Percentiles rank a stretch among this genome's conserved stretches.
Conservation (phyloP, 1,284 basidiomycete genomes). For the Sphagnurus paluster region DNA sequence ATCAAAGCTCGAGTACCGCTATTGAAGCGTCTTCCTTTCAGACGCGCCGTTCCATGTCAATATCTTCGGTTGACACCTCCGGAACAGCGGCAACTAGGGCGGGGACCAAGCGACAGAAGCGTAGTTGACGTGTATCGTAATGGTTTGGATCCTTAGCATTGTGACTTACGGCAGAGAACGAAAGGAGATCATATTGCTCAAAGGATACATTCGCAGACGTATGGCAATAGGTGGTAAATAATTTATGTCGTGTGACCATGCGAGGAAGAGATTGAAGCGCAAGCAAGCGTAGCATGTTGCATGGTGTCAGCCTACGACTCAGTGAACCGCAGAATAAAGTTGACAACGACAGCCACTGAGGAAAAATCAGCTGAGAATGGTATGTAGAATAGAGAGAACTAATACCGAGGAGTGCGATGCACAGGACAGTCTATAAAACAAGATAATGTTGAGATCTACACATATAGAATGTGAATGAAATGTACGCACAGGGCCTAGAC, state of each 20-base stretch:
- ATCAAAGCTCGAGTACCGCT: background rate
- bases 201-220: conserved; percentile 2
- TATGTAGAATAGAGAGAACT: conserved; percentile 2
- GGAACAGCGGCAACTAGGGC: conserved; percentile 49
- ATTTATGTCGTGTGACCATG: background rate
- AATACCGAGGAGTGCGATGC: conserved; percentile 80
- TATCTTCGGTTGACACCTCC: conserved; percentile 66
- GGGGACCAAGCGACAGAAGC: conserved; percentile 60
- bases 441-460: conserved; percentile 12
- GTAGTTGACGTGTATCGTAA: conserved; percentile 29
- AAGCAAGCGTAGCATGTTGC: background rate
- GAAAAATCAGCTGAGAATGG: conserved; percentile 3
- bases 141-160: background rate
- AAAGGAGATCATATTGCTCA: background rate
- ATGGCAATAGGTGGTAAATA: background rate
- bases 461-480: conserved; percentile 12
- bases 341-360: conserved; percentile 84
- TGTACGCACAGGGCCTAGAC: conserved; percentile 65
- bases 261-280: too few species aligned
- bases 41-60: conserved; percentile 61
- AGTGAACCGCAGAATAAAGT: conserved; percentile 84
- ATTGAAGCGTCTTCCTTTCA: conserved; percentile 23
- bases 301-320: conserved; percentile 26
- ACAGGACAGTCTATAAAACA: conserved; percentile 73
- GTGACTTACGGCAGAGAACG: too few species aligned